Conservation (phyloP, 306 rosid species). For the Dryas drummondii region DNA sequence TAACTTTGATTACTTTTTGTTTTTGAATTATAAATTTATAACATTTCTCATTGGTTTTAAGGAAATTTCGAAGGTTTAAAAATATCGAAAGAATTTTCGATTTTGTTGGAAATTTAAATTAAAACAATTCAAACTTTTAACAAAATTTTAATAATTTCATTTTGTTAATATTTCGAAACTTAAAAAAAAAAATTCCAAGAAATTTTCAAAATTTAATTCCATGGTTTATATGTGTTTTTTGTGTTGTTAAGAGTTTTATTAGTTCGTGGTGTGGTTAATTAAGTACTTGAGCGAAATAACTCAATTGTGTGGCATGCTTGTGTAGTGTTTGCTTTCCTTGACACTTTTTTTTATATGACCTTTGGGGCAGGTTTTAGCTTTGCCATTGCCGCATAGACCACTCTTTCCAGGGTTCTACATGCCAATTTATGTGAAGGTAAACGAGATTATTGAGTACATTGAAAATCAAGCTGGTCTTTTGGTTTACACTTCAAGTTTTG, state of each 20-base stretch:
- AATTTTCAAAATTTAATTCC: too few relatives aligned
- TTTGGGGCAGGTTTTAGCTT: slow-evolving; percentile 80
- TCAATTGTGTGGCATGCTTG: background rate
- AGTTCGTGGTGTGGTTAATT: background rate
- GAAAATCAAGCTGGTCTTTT: slow-evolving; percentile 12
- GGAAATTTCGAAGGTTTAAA: too few relatives aligned
- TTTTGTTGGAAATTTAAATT: too few relatives aligned
- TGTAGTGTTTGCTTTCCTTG: background rate
- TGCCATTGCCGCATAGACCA: slow-evolving; percentile 95
- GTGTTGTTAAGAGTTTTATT: background rate
- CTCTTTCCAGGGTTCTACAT: slow-evolving; percentile 98
- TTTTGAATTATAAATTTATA: background rate
- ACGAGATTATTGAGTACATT: slow-evolving; percentile 19
- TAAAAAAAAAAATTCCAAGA: too few relatives aligned
- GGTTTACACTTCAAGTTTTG: background rate
- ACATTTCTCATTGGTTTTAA: background rate
- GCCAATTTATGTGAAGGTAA: slow-evolving; percentile 97
- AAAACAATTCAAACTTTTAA: too few relatives aligned
- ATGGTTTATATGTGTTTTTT: background rate
- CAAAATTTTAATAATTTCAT: too few relatives aligned
- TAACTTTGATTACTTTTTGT: background rate
- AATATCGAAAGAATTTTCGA: too few relatives aligned
- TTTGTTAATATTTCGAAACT: too few relatives aligned
- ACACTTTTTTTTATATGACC: slow-evolving; percentile 6
- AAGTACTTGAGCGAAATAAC: background rate